Percentiles rank a stretch among this genome's conserved stretches.
Evolutionary conservation across 2,329 filamentous ascomycete species (phyloP).

Genomic region (Neofusicoccum umdonicola): DNA sequence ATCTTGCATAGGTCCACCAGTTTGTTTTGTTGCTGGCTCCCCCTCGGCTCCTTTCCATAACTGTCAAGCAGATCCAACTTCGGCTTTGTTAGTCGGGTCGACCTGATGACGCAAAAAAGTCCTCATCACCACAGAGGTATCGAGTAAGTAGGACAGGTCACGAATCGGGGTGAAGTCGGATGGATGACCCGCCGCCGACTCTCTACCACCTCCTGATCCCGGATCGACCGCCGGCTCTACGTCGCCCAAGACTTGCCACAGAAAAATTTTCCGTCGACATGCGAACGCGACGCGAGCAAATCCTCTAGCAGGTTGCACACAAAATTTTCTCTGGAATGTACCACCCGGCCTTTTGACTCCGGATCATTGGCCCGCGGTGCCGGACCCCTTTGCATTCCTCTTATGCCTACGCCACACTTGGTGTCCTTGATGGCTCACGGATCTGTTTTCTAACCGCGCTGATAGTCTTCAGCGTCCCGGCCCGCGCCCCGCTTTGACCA

Average conservation of each 20-base stretch:
- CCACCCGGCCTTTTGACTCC: background rate
- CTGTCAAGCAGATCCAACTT: background rate
- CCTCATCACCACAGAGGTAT: background rate
- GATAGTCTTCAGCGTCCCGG: slow-evolving; percentile 1
- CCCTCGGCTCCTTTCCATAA: background rate
- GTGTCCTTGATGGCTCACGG: background rate
- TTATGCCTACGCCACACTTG: background rate
- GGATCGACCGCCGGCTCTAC: background rate
- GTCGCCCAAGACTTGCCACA: background rate
- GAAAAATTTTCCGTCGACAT: background rate
- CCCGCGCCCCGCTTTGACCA: background rate
- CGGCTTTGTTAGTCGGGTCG: background rate
- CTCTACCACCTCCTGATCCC: background rate
- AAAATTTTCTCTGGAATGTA: background rate
- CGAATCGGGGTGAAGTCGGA: background rate
- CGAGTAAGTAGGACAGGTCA: background rate
- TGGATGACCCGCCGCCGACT: background rate
- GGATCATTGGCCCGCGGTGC: background rate
- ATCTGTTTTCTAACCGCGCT: background rate
- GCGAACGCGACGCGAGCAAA: background rate
- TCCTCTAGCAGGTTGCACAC: background rate
- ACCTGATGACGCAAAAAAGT: background rate
- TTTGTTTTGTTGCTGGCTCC: background rate
- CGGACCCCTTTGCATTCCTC: slow-evolving; percentile 6
- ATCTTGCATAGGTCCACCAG: background rate